Base-by-base conservation (phyloP, 2,329 filamentous ascomycete species). In the Curvularia sp. region DNA sequence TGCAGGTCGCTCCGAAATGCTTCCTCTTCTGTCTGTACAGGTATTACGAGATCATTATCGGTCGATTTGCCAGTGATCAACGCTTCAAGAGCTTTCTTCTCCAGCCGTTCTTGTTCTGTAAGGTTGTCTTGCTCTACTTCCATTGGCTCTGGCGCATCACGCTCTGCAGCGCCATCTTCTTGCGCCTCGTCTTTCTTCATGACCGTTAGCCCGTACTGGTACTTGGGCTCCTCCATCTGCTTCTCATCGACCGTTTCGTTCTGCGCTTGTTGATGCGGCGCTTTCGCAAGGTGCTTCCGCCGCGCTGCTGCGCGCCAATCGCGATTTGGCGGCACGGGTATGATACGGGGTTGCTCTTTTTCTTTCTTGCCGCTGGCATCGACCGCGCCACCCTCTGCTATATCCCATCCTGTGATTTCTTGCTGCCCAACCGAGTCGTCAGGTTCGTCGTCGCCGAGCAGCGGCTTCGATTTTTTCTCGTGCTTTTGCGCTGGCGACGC, bases 1-100 rank as follows among this genome's bases (percentile, higher is more conserved):
- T 85, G 82, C 28, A 93, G 84, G 73, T 94, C 91, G 25, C 86
- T 84, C 30, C 82, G 82, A 70, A 92, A 93, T 2, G 87, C 87
- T 58, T 90, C 88, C 63, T 91, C 89, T n/a, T 82, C 83, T 2
- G 67, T 60, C 23, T 82, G 71, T 3, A 74, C 66, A 5, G 79
- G 78, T 13, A 83, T 76, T 0, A 80, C 48, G 27, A 63, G 68
- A 74, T 70, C 49, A 59, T 75, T 21, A 71, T 80, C 61, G 57
- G 72, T 53, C 59, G 75, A 45, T 74, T 76, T 61, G 74, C 81
- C 73, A 25, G 59, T 68, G 6, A 81, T 65, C 10, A 84, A 72
- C 5, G 80, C 80, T 41, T 82, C 79, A 53, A 82, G 74, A 9
- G 81, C 81, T n/a, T 74, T 68, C 57, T 90, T 85, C 57, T 91